Base-by-base conservation (phyloP, 2,329 filamentous ascomycete species). In the Onygenales sp. region DNA sequence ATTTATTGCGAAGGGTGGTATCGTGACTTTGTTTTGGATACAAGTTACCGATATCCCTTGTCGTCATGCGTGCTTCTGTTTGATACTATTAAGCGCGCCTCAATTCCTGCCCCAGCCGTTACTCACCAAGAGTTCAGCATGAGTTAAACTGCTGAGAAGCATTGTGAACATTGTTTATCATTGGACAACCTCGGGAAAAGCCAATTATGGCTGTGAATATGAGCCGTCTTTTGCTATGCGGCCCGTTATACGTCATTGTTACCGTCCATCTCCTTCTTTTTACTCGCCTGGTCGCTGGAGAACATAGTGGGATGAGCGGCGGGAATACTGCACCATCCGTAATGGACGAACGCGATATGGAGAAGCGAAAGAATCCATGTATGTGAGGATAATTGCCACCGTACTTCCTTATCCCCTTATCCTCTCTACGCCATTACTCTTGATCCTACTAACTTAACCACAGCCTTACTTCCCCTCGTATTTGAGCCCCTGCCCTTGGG, bases 401-500 rank as follows among this genome's bases (percentile, higher is more conserved):
- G 2, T 14, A 42, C 42, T 44, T 44, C 31, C 36, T 39, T 7
- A 10, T 39, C 36, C 11, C 42, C 17, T 14, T 17, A 36, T 9
- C 31, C 13, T 14, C 4, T 13, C 31, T 13, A 17, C 21, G 7
- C 13, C 2, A 36, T 36, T 10, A 14, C 17, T 44, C 42, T 21
- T 27, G 4, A 27, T n/a, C 27, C 27, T 31, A 45, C 14, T 48
- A 48, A 48, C 34, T 3, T 13, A 10, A 7, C 33, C 33, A 48
- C 17, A 48, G 46, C n/a, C 1, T n/a, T 57, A 13, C 14, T 53
- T 10, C 50, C 55, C 1, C 47, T 57, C 33, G 45, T 51, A 8
- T 51, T 57, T 11, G 51, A 54, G 10, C 50, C 55, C n/a, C 51
- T 79, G 1, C 69, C 77, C 0, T 63, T 81, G 11, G 77, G 77